Conservation (phyloP, 192 early-diverging fungal species). For the Funneliformis mosseae region DNA sequence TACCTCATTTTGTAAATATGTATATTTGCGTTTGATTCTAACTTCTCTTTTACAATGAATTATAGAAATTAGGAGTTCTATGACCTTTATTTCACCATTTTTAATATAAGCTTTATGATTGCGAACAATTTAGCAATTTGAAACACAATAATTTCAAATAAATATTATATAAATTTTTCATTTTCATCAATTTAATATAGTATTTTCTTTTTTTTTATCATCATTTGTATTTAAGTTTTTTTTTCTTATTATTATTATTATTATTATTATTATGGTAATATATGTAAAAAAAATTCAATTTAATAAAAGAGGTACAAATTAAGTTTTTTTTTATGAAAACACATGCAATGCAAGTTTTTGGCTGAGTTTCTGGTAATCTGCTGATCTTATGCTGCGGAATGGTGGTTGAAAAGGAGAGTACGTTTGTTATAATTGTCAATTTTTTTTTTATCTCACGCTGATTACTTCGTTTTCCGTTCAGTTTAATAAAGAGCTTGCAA, state of each 20-base stretch:
- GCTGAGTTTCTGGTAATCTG: background rate
- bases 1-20: background rate
- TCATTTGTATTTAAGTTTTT: no score
- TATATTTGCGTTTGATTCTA: background rate
- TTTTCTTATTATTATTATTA: no score
- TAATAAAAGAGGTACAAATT: slow-evolving; percentile 1
- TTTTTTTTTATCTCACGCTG: no score
- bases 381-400: background rate
- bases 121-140: background rate
- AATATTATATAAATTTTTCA: background rate
- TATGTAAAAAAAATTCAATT: background rate
- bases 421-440: background rate
- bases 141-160: background rate
- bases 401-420: background rate
- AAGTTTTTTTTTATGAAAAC: background rate
- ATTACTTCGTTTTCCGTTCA: no score
- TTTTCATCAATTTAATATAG: no score
- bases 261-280: background rate
- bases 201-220: no score
- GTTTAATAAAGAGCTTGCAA: background rate
- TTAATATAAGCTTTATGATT: background rate
- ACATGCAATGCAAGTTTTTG: background rate
- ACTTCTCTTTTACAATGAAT: background rate
- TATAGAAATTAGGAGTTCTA: background rate
- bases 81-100: background rate